phyloP scores from a whole-genome alignment of 2,329 filamentous ascomycete species.

The Coniochaeta prunicola region DNA sequence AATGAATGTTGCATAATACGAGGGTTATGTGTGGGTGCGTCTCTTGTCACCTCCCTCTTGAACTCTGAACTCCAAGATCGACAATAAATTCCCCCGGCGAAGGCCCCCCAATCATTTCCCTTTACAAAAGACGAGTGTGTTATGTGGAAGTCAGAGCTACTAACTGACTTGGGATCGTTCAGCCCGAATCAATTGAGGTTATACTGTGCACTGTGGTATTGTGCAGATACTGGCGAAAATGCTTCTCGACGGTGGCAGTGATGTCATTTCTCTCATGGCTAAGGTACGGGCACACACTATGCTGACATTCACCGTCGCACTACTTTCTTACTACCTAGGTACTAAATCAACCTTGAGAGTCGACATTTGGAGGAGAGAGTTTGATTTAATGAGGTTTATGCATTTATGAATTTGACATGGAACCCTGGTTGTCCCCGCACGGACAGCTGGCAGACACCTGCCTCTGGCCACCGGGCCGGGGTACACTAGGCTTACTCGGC shows the following conservation, averaged over 20 bases:
- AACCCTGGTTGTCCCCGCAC: conserved; percentile 1
- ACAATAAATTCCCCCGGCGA: not conserved
- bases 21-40: not conserved
- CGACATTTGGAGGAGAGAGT: not conserved
- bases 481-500: not conserved
- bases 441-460: not conserved
- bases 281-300: not conserved
- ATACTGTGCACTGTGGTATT: too few relatives aligned
- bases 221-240: too few relatives aligned
- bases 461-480: not conserved
- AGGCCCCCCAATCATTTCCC: not conserved
- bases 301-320: not conserved
- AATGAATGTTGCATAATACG: not conserved
- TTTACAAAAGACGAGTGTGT: not conserved
- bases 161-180: not conserved
- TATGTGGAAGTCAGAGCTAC: not conserved
- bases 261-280: not conserved
- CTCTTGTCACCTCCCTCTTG: too few relatives aligned
- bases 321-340: not conserved
- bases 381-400: not conserved
- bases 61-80: not conserved
- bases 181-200: not conserved
- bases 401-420: not conserved
- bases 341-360: not conserved
- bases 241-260: not conserved